Conservation (phyloP, 192 early-diverging fungal genomes). For the Entrophospora sp. region DNA sequence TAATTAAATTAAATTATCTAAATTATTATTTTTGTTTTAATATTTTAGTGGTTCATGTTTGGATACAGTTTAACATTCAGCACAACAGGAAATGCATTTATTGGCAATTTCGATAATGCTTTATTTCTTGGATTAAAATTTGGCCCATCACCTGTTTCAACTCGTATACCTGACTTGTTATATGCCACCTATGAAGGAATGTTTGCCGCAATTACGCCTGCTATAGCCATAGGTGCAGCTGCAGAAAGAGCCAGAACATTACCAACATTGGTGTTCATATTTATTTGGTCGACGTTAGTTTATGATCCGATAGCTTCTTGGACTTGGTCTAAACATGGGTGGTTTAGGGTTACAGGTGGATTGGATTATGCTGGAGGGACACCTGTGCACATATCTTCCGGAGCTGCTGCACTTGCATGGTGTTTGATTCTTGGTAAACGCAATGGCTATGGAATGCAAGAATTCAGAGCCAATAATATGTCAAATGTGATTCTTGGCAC, state of each 20-base stretch:
- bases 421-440: slow-evolving; percentile 77
- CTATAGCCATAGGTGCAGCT: slow-evolving; percentile 81
- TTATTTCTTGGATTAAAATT: slow-evolving; percentile 50
- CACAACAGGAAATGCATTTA: slow-evolving; percentile 59
- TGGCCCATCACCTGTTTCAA: slow-evolving; percentile 43
- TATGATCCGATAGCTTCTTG: slow-evolving; percentile 95
- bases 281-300: slow-evolving; percentile 88
- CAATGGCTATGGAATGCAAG: slow-evolving; percentile 56
- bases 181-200: slow-evolving; percentile 85
- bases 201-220: slow-evolving; percentile 88
- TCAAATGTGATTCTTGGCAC: slow-evolving; percentile 87
- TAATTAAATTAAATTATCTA: background rate
- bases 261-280: slow-evolving; percentile 82
- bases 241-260: slow-evolving; percentile 83
- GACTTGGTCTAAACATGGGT: slow-evolving; percentile 90
- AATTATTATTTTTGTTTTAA: background rate
- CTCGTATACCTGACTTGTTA: slow-evolving; percentile 64
- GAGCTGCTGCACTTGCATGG: slow-evolving; percentile 86
- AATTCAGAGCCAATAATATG: slow-evolving; percentile 82
- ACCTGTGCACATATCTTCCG: slow-evolving; percentile 90
- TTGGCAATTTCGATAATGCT: slow-evolving; percentile 73
- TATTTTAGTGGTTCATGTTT: slow-evolving; percentile 72
- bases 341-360: slow-evolving; percentile 71
- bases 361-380: slow-evolving; percentile 95
- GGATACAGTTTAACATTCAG: slow-evolving; percentile 85